Evolutionary conservation across 2,329 filamentous ascomycete species (phyloP), one percentile per base, ranked within the genome.

Genomic region (Hypoxylon sp.): DNA sequence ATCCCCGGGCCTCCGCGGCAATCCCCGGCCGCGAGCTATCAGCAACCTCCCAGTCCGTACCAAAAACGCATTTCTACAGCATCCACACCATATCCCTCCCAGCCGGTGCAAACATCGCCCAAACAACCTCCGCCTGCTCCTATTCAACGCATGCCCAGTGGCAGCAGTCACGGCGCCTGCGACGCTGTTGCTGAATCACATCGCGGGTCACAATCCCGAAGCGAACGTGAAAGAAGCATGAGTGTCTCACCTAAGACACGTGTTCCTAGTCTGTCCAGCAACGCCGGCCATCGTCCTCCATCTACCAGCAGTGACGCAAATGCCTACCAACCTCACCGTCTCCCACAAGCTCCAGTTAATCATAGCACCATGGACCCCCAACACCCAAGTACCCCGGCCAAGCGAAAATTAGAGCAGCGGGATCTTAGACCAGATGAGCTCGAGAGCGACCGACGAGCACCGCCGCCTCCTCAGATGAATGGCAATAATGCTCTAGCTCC

Each of bases 181-280:
- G 83, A 84, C 53, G 78, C 78, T 16, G 72, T 73, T 18, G 72
- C 76, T 38, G 81, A 83, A 65, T 76, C 79, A 44, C 81, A 82
- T 67, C 80, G 80, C 76, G 78, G 85, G 74, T 82, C 84, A 44
- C 81, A 84, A 61, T 84, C 85, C 44, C 83, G 84, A 49, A 84
- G 84, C 68, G 90, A 93, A 58, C 86, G 90, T 72, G 91, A 92
- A 65, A 82, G 85, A 51, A 92, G 89, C 75, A 77, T 91, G 55
- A 94, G 91, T 73, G 87, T 95, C 52, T 95, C 91, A 75, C 92
- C 93, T 28, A 93, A 93, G 79, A 93, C 91, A 33, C 83, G 86
- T 67, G 80, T 89, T 14, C 80, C 83, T 38, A 87, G 84, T 70
- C 74, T 87, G 36, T 74, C 75, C 36, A 73, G 71, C 59, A 76